Base-by-base conservation (phyloP, 768 basidiomycete species). In the Leccinum disarticulatum region DNA sequence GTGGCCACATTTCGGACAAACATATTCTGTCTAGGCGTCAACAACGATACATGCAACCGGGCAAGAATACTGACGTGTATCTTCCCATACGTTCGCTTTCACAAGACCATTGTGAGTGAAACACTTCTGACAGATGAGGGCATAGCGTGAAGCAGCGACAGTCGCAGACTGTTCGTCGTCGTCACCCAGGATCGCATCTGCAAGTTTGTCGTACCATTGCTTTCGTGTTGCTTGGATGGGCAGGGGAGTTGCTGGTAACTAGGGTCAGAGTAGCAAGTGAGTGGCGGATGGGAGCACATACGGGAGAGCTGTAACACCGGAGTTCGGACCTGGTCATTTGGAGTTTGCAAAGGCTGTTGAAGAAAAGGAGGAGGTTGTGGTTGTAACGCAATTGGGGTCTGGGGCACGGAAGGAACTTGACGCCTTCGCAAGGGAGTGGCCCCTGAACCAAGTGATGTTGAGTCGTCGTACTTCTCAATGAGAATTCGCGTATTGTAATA, bases 401-500 rank as follows among this genome's bases (percentile, higher is more conserved):
- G 31, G 71, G 75, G 54, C 61, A 67, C 22, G 58, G 65, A 55
- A 66, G 73, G 48, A 69, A 76, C 49, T 13, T 76, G 61, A 10
- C 81, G 75, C 64, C 73, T 79, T 31, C 81, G 81, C 50, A 82
- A 66, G 14, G 81, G 78, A 2, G 80, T 77, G 11, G 66, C 50
- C 30, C 41, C 57, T 55, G 66, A 55, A 27, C 66, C 72, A 1
- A 70, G 60, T 3, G 80, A 70, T 17, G 76, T 59, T 6, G 76
- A 67, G 38, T 90, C 91, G 63, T 96, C 96, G 67, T 97, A 98
- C 58, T 87, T 85, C 70, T 96, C 93, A 17, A 99, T 79, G 49
- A 99, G 80, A 66, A 89, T 92, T 55, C 91, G 87, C 30, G 95
- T 99, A 11, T 85, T 85, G 70, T 99, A 93, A 74, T 92, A 99